Conservation (phyloP, 495 filamentous ascomycete genomes). For the Parathielavia hyrcaniae region DNA sequence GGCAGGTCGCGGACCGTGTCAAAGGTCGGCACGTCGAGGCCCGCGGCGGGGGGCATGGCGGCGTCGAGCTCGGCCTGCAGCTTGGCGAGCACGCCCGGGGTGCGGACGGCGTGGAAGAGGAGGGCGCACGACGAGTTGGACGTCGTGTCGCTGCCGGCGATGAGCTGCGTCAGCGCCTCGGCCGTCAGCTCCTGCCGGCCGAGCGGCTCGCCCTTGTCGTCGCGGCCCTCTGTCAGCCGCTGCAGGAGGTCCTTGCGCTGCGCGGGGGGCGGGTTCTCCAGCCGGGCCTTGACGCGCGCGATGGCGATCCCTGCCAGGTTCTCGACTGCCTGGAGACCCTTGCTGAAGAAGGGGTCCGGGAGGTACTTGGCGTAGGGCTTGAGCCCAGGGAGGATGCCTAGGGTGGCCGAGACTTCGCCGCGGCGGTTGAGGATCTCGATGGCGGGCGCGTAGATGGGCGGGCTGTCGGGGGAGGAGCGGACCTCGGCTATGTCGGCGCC, state of each 20-base stretch:
- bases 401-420: constrained; percentile 59
- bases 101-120: constrained; percentile 66
- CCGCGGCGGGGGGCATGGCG: constrained; percentile 54
- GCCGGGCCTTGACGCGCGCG: constrained; percentile 67
- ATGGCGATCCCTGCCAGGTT: constrained; percentile 70
- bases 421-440: constrained; percentile 65
- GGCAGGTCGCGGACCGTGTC: constrained; percentile 67
- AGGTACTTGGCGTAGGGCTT: constrained; percentile 61
- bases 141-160: constrained; percentile 86
- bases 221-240: constrained; percentile 78
- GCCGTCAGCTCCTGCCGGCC: constrained; percentile 76
- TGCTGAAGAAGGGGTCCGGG: constrained; percentile 61
- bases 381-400: constrained; percentile 54
- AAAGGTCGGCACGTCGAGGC: constrained; percentile 59
- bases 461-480: constrained; percentile 44
- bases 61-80: constrained; percentile 68
- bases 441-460: constrained; percentile 56
- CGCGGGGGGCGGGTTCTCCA: constrained; percentile 57
- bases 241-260: constrained; percentile 73
- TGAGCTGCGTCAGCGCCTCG: constrained; percentile 84
- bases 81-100: constrained; percentile 63
- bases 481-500: constrained; percentile 56
- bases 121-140: constrained; percentile 85
- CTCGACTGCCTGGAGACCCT: constrained; percentile 58
- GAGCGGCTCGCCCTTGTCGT: constrained; percentile 67